A percentile compares a stretch with the other conserved stretches of the same genome.
Evolutionary conservation across 179 eudicot genomes (phyloP).

Genomic region (Silene coronaria): DNA sequence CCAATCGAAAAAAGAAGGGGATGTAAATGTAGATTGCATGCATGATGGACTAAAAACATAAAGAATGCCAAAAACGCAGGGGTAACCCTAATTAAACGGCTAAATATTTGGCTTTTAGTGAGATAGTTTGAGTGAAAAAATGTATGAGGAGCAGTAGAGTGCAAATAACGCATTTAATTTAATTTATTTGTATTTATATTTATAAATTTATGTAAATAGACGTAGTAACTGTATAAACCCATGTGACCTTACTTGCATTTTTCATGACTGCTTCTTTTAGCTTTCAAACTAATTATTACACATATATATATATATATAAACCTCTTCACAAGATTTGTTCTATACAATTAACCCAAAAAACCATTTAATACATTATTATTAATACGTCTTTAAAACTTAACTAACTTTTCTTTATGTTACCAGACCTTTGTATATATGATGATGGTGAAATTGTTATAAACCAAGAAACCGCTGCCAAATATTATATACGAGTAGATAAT

Average conservation of each 20-base stretch:
- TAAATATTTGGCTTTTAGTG: conserved; percentile 47
- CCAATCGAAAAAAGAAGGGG: not conserved
- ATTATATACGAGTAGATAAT: not conserved
- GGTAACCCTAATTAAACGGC: conserved; percentile 43
- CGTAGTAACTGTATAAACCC: conserved; percentile 33
- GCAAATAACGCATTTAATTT: conserved; percentile 27
- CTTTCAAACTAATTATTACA: not conserved
- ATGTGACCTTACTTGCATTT: conserved; percentile 50
- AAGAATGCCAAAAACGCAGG: conserved; percentile 33
- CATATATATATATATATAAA: conserved; percentile 32
- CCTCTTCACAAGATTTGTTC: conserved; percentile 15
- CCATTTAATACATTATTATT: not conserved
- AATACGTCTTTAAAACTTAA: not conserved
- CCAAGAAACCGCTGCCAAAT: not conserved
- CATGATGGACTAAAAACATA: not conserved
- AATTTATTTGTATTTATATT: not conserved
- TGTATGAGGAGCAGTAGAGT: conserved; percentile 31
- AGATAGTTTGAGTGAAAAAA: conserved; percentile 22
- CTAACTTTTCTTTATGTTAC: not conserved
- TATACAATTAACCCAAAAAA: not conserved
- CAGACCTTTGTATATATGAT: not conserved
- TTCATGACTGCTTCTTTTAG: conserved; percentile 26
- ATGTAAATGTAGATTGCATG: no score
- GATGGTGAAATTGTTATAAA: not conserved
- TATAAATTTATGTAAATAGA: conserved; percentile 9